These are phyloP conservation scores for Paecilomyces variotii DNA, from an alignment of 2,329 filamentous ascomycete species.

Conservation along the genomic window DNA sequence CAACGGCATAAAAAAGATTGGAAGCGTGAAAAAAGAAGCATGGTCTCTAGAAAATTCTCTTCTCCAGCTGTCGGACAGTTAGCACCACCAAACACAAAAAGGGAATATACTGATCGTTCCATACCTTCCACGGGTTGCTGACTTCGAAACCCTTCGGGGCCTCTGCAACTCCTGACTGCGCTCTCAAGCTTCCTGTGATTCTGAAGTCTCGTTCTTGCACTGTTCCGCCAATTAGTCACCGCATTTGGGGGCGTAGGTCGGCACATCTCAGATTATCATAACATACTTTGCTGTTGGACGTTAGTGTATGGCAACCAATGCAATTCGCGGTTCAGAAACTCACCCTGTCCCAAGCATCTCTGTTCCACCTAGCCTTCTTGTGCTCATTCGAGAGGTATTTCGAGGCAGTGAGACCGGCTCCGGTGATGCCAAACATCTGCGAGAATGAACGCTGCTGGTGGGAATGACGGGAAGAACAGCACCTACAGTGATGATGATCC, in stretches of 20 bases:
- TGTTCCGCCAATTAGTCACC: constrained; percentile 29
- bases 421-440: constrained; percentile 55
- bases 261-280: constrained; percentile 5
- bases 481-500: constrained; percentile 54
- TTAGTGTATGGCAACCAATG: constrained; percentile 28
- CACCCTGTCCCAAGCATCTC: constrained; percentile 59
- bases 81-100: constrained; percentile 13
- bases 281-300: constrained; percentile 46
- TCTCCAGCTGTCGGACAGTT: constrained; percentile 28
- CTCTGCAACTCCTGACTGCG: constrained; percentile 51
- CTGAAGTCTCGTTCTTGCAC: constrained; percentile 61
- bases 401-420: constrained; percentile 49
- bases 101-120: constrained; percentile 12
- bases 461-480: constrained; percentile 5
- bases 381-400: constrained; percentile 55
- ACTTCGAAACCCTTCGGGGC: constrained; percentile 58
- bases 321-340: constrained; percentile 18
- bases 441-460: constrained; percentile 6
- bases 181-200: constrained; percentile 53
- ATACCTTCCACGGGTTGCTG: constrained; percentile 61
- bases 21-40: constrained; percentile 5
- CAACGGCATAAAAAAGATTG: constrained; percentile 11
- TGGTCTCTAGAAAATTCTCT: constrained; percentile 27
- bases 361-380: constrained; percentile 52
- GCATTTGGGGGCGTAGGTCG: constrained; percentile 12